phyloP scores from a whole-genome alignment of 257 asterid species.

The Solanum pinnatisectum region DNA sequence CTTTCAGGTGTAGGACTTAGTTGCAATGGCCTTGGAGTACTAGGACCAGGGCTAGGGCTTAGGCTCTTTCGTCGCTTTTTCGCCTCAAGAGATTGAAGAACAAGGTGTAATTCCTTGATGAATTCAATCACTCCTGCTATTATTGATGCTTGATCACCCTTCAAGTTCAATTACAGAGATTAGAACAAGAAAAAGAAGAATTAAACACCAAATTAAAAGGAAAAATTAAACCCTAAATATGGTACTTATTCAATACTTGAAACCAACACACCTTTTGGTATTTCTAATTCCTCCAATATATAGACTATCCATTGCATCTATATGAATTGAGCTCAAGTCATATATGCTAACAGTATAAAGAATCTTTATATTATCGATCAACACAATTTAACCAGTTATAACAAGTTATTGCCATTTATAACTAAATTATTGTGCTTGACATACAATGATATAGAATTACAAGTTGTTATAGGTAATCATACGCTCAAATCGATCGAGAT shows the following conservation, averaged over 20 bases:
- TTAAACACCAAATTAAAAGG: not conserved
- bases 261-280: not conserved
- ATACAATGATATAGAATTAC: not conserved
- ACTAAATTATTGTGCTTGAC: not conserved
- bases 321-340: not conserved
- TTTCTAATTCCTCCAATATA: not conserved
- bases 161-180: not conserved
- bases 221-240: not conserved
- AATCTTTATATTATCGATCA: not conserved
- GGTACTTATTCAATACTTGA: not conserved
- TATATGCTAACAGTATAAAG: not conserved
- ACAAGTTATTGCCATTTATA: not conserved
- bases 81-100: constrained; percentile 65
- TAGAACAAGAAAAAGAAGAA: not conserved
- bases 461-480: not conserved
- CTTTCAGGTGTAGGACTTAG: constrained; percentile 35
- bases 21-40: constrained; percentile 35
- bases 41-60: constrained; percentile 56
- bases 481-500: not conserved
- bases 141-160: constrained; percentile 98
- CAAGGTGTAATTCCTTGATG: constrained; percentile 91
- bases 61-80: constrained; percentile 55
- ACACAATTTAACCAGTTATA: not conserved
- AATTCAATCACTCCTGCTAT: constrained; percentile 88
- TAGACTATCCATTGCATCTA: not conserved